Conservation (phyloP, 257 asterid genomes). For the Solanum bukasovii region DNA sequence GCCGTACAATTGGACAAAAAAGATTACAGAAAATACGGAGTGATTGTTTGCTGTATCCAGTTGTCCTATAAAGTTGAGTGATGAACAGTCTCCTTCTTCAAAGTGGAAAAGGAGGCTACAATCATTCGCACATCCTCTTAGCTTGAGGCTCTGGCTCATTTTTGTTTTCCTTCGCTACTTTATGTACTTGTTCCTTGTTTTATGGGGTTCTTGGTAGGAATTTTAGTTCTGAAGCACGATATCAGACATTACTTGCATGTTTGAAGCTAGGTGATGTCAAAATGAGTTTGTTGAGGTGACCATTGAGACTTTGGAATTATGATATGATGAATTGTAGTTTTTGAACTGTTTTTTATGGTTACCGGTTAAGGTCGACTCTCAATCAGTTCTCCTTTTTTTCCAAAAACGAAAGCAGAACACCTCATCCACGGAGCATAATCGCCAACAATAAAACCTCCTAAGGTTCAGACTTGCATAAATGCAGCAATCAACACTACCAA, state of each 20-base stretch:
- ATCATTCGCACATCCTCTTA: conserved; percentile 7
- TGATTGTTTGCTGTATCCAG: conserved; percentile 9
- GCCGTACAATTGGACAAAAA: conserved; percentile 8
- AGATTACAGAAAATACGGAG: conserved; percentile 10
- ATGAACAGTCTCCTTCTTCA: conserved; percentile 26
- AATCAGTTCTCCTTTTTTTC: neutral
- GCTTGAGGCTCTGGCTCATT: neutral
- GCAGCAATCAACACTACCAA: conserved; percentile 34
- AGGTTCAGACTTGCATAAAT: conserved; percentile 8
- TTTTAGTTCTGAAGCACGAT: neutral
- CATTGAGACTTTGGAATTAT: neutral
- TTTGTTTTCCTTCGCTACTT: neutral
- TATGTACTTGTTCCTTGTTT: neutral
- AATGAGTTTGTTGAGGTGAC: neutral
- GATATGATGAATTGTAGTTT: neutral
- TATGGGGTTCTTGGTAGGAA: neutral
- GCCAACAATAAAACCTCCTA: neutral
- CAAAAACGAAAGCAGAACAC: neutral
- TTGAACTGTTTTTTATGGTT: neutral
- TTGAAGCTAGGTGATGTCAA: neutral
- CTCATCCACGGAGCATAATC: neutral
- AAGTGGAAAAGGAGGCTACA: conserved; percentile 28
- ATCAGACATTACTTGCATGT: neutral
- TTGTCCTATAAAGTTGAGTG: conserved; percentile 18
- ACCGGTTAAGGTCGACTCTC: neutral